phyloP scores from a whole-genome alignment of 768 basidiomycete species.

The Russula sp. region DNA sequence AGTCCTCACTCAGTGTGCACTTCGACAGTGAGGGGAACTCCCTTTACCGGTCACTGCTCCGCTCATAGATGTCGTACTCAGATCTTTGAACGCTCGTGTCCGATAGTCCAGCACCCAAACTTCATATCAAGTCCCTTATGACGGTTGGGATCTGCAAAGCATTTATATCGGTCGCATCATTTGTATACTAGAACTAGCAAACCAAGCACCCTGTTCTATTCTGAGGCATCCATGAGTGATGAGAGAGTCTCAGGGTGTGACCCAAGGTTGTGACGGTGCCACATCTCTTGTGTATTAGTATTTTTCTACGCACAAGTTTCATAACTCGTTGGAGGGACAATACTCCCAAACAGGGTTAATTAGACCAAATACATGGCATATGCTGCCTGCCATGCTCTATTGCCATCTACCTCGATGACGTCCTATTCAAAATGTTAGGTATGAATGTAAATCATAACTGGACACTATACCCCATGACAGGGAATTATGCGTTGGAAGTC shows the following conservation, averaged over 20 bases:
- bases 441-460: background rate
- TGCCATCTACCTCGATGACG: slow-evolving; percentile 37
- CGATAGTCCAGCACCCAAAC: slow-evolving; percentile 1
- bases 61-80: background rate
- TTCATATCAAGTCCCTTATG: background rate
- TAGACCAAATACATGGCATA: slow-evolving; percentile 19
- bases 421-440: slow-evolving; percentile 25
- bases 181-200: slow-evolving; percentile 11
- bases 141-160: background rate
- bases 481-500: slow-evolving; percentile 69
- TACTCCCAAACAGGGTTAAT: background rate
- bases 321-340: too few species aligned
- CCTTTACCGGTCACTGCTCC: background rate
- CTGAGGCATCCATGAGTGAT: background rate
- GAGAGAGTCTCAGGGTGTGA: background rate
- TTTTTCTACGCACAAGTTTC: background rate
- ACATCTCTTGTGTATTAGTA: background rate
- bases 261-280: background rate
- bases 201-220: background rate
- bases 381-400: slow-evolving; percentile 28
- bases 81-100: slow-evolving; percentile 12
- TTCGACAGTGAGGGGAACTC: slow-evolving; percentile 9
- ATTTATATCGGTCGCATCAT: slow-evolving; percentile 3
- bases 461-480: slow-evolving; percentile 50
- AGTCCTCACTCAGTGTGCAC: slow-evolving; percentile 1